phyloP scores from a whole-genome alignment of 2,329 filamentous ascomycete genomes.

The Aspergillus awamori region DNA sequence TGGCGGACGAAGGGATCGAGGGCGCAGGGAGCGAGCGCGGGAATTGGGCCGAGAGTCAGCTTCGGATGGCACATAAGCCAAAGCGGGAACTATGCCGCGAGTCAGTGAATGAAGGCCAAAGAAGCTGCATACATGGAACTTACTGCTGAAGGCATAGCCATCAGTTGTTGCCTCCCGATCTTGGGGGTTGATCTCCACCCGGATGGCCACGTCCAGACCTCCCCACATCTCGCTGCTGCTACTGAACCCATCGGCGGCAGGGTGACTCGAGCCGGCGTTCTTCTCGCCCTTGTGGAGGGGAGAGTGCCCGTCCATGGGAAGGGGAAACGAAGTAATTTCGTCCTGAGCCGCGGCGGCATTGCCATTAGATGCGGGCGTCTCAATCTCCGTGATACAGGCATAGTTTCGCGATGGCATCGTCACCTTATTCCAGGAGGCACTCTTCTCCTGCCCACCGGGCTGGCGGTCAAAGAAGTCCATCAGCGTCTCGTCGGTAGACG shows the following conservation, averaged over 20 bases:
- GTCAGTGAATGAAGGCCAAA: conserved; percentile 6
- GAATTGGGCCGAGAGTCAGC: conserved; percentile 18
- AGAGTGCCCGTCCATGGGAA: conserved; percentile 65
- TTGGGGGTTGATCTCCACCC: conserved; percentile 51
- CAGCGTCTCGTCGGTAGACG: conserved; percentile 65
- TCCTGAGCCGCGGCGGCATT: conserved; percentile 14
- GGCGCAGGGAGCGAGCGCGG: conserved; percentile 19
- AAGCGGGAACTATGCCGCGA: conserved; percentile 23
- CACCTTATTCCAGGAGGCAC: conserved; percentile 73
- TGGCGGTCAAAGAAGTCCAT: conserved; percentile 65
- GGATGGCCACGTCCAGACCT: conserved; percentile 49
- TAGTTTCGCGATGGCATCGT: conserved; percentile 77
- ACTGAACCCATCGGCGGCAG: conserved; percentile 61
- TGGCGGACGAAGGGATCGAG: conserved; percentile 16
- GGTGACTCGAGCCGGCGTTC: conserved; percentile 76
- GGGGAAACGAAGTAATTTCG: conserved; percentile 33
- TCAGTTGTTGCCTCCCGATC: conserved; percentile 46
- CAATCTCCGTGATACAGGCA: conserved; percentile 62
- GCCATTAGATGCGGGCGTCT: conserved; percentile 30
- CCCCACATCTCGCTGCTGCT: conserved; percentile 42
- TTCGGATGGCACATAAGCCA: conserved; percentile 18
- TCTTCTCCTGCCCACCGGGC: conserved; percentile 62
- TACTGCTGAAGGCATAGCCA: conserved; percentile 54
- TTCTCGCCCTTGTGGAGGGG: conserved; percentile 76
- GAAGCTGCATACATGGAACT: conserved; percentile 25